These are phyloP conservation scores for Suhomyces yuchorum DNA, from an alignment of 1,139 yeast genomes.

Conservation along the genomic window DNA sequence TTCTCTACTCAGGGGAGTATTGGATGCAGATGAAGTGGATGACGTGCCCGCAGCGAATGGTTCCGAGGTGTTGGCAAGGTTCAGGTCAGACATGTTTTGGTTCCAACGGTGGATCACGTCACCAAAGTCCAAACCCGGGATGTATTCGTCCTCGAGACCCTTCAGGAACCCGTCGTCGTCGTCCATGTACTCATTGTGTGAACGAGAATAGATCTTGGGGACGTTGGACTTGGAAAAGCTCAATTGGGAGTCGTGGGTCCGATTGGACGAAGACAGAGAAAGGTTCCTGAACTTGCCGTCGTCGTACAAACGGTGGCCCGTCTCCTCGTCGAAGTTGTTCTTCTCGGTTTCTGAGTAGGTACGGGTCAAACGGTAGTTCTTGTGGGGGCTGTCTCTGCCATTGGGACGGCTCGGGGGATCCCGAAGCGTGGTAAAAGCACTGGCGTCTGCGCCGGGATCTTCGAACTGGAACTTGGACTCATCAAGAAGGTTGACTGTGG, in stretches of 20 bases:
- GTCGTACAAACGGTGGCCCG: conserved; percentile 52
- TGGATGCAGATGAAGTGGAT: conserved; percentile 22
- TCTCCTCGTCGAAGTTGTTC: conserved; percentile 52
- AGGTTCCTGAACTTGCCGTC: conserved; percentile 46
- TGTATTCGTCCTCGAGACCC: conserved; percentile 74
- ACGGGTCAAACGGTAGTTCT: conserved; percentile 32
- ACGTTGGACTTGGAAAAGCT: conserved; percentile 6
- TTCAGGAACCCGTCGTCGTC: conserved; percentile 17
- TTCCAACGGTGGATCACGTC: conserved; percentile 46
- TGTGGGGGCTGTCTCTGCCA: conserved; percentile 7
- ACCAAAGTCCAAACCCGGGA: conserved; percentile 63
- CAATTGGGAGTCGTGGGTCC: neutral
- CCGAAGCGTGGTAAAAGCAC: conserved; percentile 5
- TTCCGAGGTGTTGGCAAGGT: conserved; percentile 10
- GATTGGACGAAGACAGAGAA: conserved; percentile 25
- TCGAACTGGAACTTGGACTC: conserved; percentile 26
- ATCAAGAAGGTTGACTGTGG: conserved; percentile 37
- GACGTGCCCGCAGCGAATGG: conserved; percentile 11
- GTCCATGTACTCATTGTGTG: conserved; percentile 31
- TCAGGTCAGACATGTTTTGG: conserved; percentile 22
- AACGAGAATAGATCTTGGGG: conserved; percentile 32
- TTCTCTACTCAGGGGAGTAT: conserved; percentile 34
- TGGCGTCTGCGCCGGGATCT: conserved; percentile 2
- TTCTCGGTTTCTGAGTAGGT: conserved; percentile 60
- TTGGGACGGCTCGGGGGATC: conserved; percentile 4